Evolutionary conservation across 352 stramenopile species (phyloP), one percentile per base, ranked within the genome.

Genomic region (Phytopythium oedochilum): DNA sequence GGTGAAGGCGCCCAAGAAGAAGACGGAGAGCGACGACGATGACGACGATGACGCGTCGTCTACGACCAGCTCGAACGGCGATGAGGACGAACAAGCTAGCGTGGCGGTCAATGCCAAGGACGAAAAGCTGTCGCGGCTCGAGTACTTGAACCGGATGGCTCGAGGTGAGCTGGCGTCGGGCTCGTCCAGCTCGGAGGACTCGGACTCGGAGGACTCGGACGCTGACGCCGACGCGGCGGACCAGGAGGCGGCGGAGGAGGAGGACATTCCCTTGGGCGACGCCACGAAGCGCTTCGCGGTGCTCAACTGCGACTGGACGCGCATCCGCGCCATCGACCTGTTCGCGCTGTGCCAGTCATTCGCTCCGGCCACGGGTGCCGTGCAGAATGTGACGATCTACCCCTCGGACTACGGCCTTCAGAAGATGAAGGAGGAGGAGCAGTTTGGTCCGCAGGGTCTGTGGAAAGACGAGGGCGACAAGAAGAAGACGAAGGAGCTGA

Each of bases 241-340:
- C 7, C 70, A 76, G 7, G 51, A 74, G 12, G 65, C 73, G n/a
- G 61, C 80, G 0, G 68, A 86, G 57, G 63, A 82, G 29, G 83
- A 93, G 54, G 80, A 94, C 34, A 92, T 93, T 49, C 86, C 78
- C 9, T 64, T 94, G 35, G 86, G 81, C 32, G 88, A 91, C 4
- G 83, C 87, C 47, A 97, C 91, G 12, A 91, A 80, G 49, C 81
- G 83, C 18, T 89, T 99, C 39, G 96, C 95, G 1, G 76, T 99
- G 22, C 83, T 96, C 48, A 98, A 98, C 71, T 95, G 96, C 58
- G 96, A 99, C 77, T 99, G 97, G 97, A 86, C 92, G 35, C 78
- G 97, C 55, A 92, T 99, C 50, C 89, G 92, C 39, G 95, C 96
- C 3, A 85, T 97, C 31, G 97, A 99, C 73, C 60, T 99, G 26